phyloP scores from a whole-genome alignment of 78 protist genomes.

The Emiliania huxleyi region DNA sequence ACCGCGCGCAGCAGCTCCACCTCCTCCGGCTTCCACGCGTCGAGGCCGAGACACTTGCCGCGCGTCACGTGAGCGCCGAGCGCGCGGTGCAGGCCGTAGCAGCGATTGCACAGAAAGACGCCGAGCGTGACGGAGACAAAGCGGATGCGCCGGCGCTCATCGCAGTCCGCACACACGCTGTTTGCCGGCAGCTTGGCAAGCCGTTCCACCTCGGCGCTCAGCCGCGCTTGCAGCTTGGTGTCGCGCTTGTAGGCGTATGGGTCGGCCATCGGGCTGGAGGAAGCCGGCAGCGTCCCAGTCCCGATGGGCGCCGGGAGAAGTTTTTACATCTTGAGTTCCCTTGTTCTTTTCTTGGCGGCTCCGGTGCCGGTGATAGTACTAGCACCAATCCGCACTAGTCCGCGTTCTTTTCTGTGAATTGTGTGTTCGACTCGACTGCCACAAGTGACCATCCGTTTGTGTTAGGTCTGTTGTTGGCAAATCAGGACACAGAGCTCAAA shows the following conservation, averaged over 20 bases:
- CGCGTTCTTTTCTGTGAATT: too few relatives aligned
- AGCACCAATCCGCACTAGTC: too few relatives aligned
- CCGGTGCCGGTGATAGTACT: too few relatives aligned
- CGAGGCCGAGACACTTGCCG: not conserved
- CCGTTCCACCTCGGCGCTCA: not conserved
- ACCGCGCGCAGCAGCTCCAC: not conserved
- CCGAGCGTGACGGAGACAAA: constrained; percentile 3
- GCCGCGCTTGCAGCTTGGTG: not conserved
- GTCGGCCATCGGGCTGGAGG: too few relatives aligned
- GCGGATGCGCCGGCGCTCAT: not conserved
- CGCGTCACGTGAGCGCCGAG: not conserved
- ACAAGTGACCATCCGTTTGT: too few relatives aligned
- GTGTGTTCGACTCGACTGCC: too few relatives aligned
- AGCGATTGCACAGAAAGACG: not conserved
- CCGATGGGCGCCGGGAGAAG: too few relatives aligned
- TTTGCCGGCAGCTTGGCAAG: not conserved
- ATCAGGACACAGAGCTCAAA: too few relatives aligned
- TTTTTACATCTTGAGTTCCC: too few relatives aligned
- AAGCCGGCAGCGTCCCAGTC: too few relatives aligned
- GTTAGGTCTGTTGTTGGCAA: too few relatives aligned
- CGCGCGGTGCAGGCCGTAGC: not conserved
- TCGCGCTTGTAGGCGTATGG: not conserved
- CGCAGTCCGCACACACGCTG: not conserved
- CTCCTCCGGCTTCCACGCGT: not conserved
- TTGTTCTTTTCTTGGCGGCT: too few relatives aligned